Conservation (phyloP, 257 asterid genomes). For the Cinchona pubescens region DNA sequence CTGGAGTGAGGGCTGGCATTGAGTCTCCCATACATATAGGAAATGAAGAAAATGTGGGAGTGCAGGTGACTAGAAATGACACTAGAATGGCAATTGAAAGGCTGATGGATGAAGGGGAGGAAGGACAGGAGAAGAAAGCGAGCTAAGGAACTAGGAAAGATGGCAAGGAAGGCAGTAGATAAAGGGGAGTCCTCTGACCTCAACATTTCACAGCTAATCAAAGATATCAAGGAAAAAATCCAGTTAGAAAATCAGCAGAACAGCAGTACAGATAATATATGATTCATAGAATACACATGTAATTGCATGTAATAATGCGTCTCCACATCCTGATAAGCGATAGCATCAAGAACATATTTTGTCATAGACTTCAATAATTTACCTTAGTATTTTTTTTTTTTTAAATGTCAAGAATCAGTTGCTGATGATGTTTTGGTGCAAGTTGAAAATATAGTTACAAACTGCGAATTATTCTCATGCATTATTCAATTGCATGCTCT, state of each 20-base stretch:
- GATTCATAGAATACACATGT: background rate
- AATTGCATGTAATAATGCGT: background rate
- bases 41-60: slow-evolving; percentile 36
- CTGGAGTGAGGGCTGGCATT: slow-evolving; percentile 45
- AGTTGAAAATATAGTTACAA: no score
- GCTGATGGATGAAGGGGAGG: slow-evolving; percentile 40
- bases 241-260: slow-evolving; percentile 6
- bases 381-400: no score
- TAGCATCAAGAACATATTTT: background rate
- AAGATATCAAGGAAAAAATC: slow-evolving; percentile 29
- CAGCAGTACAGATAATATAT: background rate
- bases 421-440: no score
- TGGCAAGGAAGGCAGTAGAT: slow-evolving; percentile 35
- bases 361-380: no score
- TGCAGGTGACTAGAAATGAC: slow-evolving; percentile 25
- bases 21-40: slow-evolving; percentile 42
- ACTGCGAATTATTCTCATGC: no score
- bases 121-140: slow-evolving; percentile 35
- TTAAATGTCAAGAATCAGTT: no score
- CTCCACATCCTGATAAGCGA: background rate
- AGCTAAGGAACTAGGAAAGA: slow-evolving; percentile 35
- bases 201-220: slow-evolving; percentile 28
- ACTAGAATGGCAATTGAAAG: slow-evolving; percentile 17
- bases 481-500: no score
- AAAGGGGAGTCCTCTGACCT: slow-evolving; percentile 38